These are phyloP conservation scores for Kregervanrija fluxuum DNA, from an alignment of 805 yeast genomes.

Conservation along the genomic window DNA sequence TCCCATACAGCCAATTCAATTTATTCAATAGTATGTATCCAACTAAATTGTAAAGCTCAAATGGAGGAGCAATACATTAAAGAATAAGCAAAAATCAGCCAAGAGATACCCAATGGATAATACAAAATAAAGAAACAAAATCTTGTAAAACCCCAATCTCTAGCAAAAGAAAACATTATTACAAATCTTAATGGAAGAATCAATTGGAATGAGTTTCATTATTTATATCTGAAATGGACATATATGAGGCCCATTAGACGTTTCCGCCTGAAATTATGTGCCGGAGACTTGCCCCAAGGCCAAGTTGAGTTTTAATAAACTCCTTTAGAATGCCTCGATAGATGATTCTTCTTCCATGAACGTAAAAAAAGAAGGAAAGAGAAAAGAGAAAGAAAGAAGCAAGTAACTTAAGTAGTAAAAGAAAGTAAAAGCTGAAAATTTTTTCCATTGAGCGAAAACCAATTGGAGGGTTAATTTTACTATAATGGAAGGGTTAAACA, in stretches of 20 bases:
- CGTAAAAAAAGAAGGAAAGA: conserved; percentile 1
- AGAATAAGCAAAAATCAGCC: not conserved
- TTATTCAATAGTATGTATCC: no score
- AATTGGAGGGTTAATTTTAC: not conserved
- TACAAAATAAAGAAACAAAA: conserved; percentile 1
- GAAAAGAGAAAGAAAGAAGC: conserved; percentile 2
- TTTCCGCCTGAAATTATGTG: conserved; percentile 21
- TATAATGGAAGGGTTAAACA: not conserved
- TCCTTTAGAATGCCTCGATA: conserved; percentile 19
- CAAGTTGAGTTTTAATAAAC: not conserved
- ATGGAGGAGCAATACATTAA: no score
- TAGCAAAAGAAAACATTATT: not conserved
- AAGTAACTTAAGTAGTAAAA: conserved; percentile 1
- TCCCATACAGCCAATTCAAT: not conserved
- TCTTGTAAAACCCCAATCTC: conserved; percentile 1
- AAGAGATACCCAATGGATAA: not conserved
- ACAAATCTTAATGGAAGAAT: not conserved
- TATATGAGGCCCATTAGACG: conserved; percentile 13
- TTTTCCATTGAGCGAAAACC: not conserved
- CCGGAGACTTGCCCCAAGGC: conserved; percentile 27
- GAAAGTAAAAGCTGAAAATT: not conserved
- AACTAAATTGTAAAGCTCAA: no score
- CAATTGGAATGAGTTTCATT: not conserved
- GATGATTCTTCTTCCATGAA: conserved; percentile 18
- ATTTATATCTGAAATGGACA: not conserved